Percentiles rank a stretch among this genome's conserved stretches.
phyloP scores from a whole-genome alignment of 139 green algal species.

The Trebouxia sp. region DNA sequence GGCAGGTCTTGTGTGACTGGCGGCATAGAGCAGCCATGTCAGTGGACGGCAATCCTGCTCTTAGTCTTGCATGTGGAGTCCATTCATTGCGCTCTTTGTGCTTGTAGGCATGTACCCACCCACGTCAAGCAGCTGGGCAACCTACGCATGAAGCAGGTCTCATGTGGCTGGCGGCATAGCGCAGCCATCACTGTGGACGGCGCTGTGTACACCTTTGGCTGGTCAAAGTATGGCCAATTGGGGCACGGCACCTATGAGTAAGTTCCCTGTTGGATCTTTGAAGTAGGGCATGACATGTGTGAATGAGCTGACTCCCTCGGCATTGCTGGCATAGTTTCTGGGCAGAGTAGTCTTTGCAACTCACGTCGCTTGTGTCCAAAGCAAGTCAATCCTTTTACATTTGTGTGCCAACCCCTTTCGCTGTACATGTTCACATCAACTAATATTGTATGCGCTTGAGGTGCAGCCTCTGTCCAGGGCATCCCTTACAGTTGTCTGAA shows the following conservation, averaged over 20 bases:
- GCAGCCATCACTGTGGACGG: conserved; percentile 63
- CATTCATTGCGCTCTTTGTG: background rate
- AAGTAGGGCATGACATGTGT: too few species aligned
- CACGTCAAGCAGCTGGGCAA: conserved; percentile 55
- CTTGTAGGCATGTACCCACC: conserved; percentile 28
- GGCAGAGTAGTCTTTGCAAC: too few species aligned
- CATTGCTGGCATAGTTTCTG: too few species aligned
- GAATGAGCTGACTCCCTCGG: too few species aligned
- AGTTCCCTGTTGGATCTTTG: too few species aligned
- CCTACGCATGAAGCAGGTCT: conserved; percentile 49
- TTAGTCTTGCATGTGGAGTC: background rate
- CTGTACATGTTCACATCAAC: too few species aligned
- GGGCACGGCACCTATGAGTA: conserved; percentile 78
- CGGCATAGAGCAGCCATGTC: conserved; percentile 76
- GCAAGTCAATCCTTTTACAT: too few species aligned
- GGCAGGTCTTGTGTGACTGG: conserved; percentile 80
- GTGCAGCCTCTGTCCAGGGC: too few species aligned
- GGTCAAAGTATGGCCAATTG: conserved; percentile 92
- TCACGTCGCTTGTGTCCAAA: too few species aligned
- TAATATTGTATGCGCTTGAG: too few species aligned
- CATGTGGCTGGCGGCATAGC: conserved; percentile 88
- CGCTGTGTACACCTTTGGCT: conserved; percentile 84
- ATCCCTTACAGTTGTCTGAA: background rate
- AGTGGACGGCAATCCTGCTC: conserved; percentile 37
- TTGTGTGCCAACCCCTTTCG: too few species aligned